These are phyloP conservation scores for Triticum aestivum DNA, from an alignment of 176 grass and related monocot species.

Conservation along the genomic window IWGSC_CS_RefSeq_v2.1 NC_057803.1:440705558-440706057, in stretches of 20 bases:
- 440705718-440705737: conserved; percentile 19
- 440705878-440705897: not conserved
- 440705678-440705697: not conserved
- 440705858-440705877: not conserved
- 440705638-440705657: not conserved
- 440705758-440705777: conserved; percentile 61
- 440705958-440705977: conserved; percentile 17
- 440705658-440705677: not conserved
- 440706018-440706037: not conserved
- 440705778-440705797: conserved; percentile 47
- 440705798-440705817: conserved; percentile 64
- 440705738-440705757: conserved; percentile 11
- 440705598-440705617: not conserved
- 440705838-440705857: conserved; percentile 5
- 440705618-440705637: not conserved
- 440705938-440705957: conserved; percentile 1
- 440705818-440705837: conserved; percentile 54
- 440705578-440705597: not conserved
- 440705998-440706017: conserved; percentile 15
- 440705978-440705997: not conserved
- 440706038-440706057: not conserved
- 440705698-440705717: conserved; percentile 8
- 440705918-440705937: conserved; percentile 3
- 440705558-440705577: not conserved
- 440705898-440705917: not conserved